Base-by-base conservation (phyloP, 768 basidiomycete species). In the Imleria badia region DNA sequence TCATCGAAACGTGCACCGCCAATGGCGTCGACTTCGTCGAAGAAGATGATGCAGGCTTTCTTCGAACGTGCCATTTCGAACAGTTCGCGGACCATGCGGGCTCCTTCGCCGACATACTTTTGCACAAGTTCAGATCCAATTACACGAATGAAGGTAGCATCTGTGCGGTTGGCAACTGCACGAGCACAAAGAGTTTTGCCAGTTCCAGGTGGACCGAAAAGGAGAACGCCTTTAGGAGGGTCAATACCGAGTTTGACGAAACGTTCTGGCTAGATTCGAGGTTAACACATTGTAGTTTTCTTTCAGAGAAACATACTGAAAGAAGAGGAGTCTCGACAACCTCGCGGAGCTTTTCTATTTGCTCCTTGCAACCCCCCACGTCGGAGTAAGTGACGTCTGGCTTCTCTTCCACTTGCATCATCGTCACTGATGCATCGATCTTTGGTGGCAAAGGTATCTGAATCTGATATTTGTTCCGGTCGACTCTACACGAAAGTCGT, bases 321-420 rank as follows among this genome's bases (percentile, higher is more conserved):
- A 98, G 83, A 43, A 98, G 76, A 23, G 97, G 97, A 1, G 92
- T 91, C 74, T 98, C 97, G 19, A 99, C 97, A 20, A 99, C 97
- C 75, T 99, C 97, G 40, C 96, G 82, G 42, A 99, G 80, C 75
- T 98, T 98, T 79, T 99, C 97, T 60, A 98, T 98, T 73, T 98
- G 97, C 68, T 98, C 97, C 75, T 98, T 98, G 75, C 97, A 98
- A 6, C 97, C 97, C 57, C 97, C 97, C 51, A 99, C 82, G 66
- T 98, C 97, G 4, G 94, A 94, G 69, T 98, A 98, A 3, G 96
- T 98, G 36, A 98, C 94, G 63, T 97, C 94, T 0, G 96, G 95
- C 71, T 97, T 95, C 76, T 98, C 96, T 70, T 98, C 96, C 20
- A 98, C 96, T 73, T 96, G 93, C 97, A 99, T 99, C 96, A 98